phyloP scores from a whole-genome alignment of 257 asterid species.

The Fraxinus anomala region DNA sequence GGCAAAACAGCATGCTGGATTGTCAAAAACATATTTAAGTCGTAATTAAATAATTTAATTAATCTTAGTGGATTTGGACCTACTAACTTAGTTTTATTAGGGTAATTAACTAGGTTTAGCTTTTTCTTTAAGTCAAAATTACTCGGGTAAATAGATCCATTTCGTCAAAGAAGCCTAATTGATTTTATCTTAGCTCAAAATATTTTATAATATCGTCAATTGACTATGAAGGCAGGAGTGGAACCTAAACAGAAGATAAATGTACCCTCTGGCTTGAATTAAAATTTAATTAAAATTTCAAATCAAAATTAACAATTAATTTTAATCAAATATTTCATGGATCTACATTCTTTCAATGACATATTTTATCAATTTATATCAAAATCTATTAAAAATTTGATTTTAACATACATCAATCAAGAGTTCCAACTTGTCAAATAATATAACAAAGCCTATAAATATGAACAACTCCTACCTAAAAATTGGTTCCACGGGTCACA shows the following conservation, averaged over 20 bases:
- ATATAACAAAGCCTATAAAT: not conserved
- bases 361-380: too few species aligned
- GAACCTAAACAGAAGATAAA: not conserved
- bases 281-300: too few species aligned
- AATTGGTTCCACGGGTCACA: not conserved
- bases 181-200: not conserved
- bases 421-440: too few species aligned
- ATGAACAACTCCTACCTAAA: not conserved
- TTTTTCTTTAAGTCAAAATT: constrained; percentile 12
- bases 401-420: too few species aligned
- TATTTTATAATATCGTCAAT: not conserved
- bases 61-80: not conserved
- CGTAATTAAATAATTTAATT: too few species aligned
- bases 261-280: too few species aligned
- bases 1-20: not conserved
- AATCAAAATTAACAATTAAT: too few species aligned
- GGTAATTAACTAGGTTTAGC: not conserved
- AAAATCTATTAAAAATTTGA: too few species aligned
- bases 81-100: not conserved
- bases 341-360: too few species aligned
- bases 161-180: not conserved
- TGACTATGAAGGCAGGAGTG: not conserved
- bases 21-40: not conserved
- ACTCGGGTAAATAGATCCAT: not conserved
- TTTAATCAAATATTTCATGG: too few species aligned